Evolutionary conservation across 306 rosid genomes (phyloP).

Genomic region (Nissolia schottii): DNA sequence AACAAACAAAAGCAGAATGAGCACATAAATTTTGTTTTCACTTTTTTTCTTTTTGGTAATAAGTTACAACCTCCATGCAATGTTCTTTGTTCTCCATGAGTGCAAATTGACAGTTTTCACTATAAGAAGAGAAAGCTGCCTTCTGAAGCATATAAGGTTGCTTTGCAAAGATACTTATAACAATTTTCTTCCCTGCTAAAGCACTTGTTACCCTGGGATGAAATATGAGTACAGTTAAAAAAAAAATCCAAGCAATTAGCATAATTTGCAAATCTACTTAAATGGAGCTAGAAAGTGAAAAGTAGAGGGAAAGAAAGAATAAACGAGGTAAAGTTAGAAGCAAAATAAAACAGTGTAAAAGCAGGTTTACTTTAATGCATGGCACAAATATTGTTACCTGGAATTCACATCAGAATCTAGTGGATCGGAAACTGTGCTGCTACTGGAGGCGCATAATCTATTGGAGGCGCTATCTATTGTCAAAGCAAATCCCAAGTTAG

Average conservation of each 20-base stretch:
- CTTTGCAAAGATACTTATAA: no score
- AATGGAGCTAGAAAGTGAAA: not conserved
- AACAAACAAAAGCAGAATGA: no score
- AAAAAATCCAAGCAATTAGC: no score
- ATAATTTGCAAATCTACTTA: not conserved
- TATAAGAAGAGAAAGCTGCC: not conserved
- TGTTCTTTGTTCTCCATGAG: not conserved
- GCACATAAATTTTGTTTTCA: no score
- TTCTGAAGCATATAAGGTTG: not conserved
- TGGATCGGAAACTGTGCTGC: not conserved
- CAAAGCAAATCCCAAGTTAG: not conserved
- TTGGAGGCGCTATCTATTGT: not conserved
- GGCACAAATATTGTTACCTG: not conserved
- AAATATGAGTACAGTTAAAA: not conserved
- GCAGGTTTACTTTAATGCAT: no score
- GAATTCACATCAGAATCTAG: not conserved
- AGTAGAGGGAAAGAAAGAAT: not conserved
- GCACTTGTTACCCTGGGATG: not conserved
- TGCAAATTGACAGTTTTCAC: not conserved
- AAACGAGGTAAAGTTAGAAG: not conserved
- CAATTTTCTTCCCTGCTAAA: no score
- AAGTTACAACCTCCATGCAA: not conserved
- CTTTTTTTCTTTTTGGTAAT: no score
- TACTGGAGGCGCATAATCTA: not conserved
- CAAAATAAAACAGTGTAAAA: no score